phyloP scores from a whole-genome alignment of 2,329 filamentous ascomycete genomes.

The Laburnicola sp. region DNA sequence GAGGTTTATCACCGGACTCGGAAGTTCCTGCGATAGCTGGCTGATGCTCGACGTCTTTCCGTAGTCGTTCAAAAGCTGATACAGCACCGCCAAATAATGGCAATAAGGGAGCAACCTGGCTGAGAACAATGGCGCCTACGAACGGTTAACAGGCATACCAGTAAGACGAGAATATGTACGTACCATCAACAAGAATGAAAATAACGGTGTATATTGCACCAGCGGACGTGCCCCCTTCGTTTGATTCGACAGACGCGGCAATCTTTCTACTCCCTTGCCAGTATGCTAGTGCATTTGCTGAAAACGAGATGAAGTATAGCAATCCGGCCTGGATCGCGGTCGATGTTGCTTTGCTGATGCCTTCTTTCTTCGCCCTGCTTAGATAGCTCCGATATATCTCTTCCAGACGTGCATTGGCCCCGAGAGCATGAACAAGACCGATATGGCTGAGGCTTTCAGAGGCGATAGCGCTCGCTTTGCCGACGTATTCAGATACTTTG shows the following conservation, averaged over 20 bases:
- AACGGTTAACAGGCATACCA: conserved; percentile 12
- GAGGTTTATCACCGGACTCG: conserved; percentile 29
- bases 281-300: conserved; percentile 52
- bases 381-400: conserved; percentile 44
- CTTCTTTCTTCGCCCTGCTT: conserved; percentile 39
- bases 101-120: conserved; percentile 52
- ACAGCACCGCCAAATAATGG: conserved; percentile 55
- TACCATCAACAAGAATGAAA: conserved; percentile 59
- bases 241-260: conserved; percentile 29
- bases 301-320: conserved; percentile 52
- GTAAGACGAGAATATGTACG: conserved; percentile 5
- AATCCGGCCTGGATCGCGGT: conserved; percentile 48
- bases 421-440: conserved; percentile 54
- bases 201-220: conserved; percentile 66
- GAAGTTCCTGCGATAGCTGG: conserved; percentile 46
- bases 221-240: conserved; percentile 42
- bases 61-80: conserved; percentile 61
- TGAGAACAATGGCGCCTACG: conserved; percentile 52
- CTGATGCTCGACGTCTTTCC: conserved; percentile 58
- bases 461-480: conserved; percentile 42
- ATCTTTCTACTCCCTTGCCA: conserved; percentile 47
- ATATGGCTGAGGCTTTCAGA: conserved; percentile 55
- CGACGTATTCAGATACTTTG: conserved; percentile 44
- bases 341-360: conserved; percentile 47
- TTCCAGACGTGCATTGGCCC: conserved; percentile 47